Base-by-base conservation (phyloP, 2,329 filamentous ascomycete genomes). In the Nectriaceae sp. region DNA sequence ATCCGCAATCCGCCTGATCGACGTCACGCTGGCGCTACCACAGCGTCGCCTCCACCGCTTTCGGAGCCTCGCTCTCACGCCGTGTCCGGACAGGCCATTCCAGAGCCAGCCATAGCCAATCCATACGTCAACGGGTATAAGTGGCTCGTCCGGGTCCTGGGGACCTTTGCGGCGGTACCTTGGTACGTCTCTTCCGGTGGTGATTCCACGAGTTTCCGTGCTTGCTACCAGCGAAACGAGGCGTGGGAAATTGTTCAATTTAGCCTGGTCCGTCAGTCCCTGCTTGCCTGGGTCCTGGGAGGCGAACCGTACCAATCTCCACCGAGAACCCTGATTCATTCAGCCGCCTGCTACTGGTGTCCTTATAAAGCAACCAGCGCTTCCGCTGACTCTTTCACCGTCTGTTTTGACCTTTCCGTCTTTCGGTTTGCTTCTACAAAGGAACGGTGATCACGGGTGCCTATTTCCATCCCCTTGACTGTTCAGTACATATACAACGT, bases 241-340 rank as follows among this genome's bases (percentile, higher is more conserved):
- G 24, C 24, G 24, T 36, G 33, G n/a, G 33, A 36, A 18, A 10
- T 16, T 16, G n/a, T 36, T 36, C 33, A 36, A 36, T 36, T 18
- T 36, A 11, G 16, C 8, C 8, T 16, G 16, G 33, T 36, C 33
- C 33, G 5, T n/a, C n/a, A n/a, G n/a, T n/a, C n/a, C n/a, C n/a
- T n/a, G n/a, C n/a, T 15, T 8, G 26, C 26, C 26, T 15, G 26
- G 26, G 8, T 15, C 26, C 16, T n/a, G 8, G 50, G 60, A 62
- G 60, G 60, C 60, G 59, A 62, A 61, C 57, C 47, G 54, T 6
- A 5, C 33, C n/a, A 36, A 36, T 36, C 11, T 61, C 60, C 60
- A 61, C 60, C 49, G 33, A n/a, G 11, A 15, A 52, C 50, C 59
- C 62, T 62, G 60, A 62, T 62, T 62, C 60, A 62, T 62, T 62